phyloP scores from a whole-genome alignment of 345 rosid species.

The Salix exigua region DNA sequence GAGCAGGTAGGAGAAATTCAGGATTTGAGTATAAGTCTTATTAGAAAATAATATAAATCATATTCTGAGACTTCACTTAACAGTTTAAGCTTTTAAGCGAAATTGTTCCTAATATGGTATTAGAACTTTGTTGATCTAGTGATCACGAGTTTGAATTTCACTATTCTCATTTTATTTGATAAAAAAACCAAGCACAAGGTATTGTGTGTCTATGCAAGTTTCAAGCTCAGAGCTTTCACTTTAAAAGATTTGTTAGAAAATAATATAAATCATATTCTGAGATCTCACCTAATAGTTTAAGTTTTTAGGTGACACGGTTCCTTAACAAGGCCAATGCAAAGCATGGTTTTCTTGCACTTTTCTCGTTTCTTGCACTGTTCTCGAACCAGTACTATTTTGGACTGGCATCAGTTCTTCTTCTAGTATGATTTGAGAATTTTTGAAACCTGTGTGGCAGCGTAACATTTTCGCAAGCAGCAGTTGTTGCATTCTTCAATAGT shows the following conservation, averaged over 20 bases:
- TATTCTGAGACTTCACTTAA: rapidly evolving
- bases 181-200: too few species aligned
- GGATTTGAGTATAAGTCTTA: not conserved
- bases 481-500: conserved; percentile 70
- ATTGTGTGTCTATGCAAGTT: too few species aligned
- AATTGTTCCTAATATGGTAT: too few species aligned
- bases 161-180: too few species aligned
- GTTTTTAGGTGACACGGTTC: too few species aligned
- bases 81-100: too few species aligned
- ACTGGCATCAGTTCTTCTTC: not conserved
- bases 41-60: too few species aligned
- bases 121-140: rapidly evolving
- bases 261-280: too few species aligned
- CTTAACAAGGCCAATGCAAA: not conserved
- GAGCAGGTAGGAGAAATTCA: conserved; percentile 43
- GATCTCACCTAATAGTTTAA: too few species aligned
- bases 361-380: not conserved
- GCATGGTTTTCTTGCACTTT: not conserved
- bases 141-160: too few species aligned
- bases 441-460: conserved; percentile 37
- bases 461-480: conserved; percentile 62
- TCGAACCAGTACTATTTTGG: not conserved
- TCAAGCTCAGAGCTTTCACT: too few species aligned
- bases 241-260: too few species aligned
- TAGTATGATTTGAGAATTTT: not conserved